Evolutionary conservation across 2,329 filamentous ascomycete species (phyloP).

Genomic region (Blastomyces gilchristii): DNA sequence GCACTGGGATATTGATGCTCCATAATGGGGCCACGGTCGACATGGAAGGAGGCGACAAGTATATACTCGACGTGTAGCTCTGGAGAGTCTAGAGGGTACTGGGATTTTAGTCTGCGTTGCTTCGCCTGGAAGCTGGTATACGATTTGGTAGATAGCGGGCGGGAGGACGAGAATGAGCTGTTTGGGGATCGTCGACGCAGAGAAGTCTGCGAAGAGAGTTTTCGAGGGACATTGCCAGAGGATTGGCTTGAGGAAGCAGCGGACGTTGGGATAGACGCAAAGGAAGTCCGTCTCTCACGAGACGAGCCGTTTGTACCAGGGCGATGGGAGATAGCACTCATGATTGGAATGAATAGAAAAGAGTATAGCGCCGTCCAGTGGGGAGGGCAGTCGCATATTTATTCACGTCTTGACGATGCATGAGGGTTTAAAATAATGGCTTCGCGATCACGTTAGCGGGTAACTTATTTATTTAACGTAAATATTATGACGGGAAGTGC

Average conservation of each 20-base stretch:
- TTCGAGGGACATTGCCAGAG: constrained; percentile 43
- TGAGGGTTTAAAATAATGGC: background rate
- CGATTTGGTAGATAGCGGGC: constrained; percentile 27
- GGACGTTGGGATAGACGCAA: constrained; percentile 52
- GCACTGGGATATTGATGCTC: constrained; percentile 93
- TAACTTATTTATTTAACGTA: background rate
- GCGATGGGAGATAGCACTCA: constrained; percentile 30
- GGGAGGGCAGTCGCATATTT: constrained; percentile 8
- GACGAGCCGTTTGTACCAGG: constrained; percentile 31
- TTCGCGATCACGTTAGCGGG: background rate
- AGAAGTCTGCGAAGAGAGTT: constrained; percentile 52
- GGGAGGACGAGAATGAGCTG: constrained; percentile 32
- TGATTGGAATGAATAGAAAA: constrained; percentile 18
- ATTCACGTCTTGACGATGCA: constrained; percentile 5
- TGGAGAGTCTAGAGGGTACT: constrained; percentile 61
- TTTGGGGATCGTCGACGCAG: constrained; percentile 43
- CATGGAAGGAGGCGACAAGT: constrained; percentile 91
- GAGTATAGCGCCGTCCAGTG: constrained; percentile 15
- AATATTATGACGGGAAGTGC: background rate
- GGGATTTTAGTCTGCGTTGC: constrained; percentile 48
- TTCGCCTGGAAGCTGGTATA: constrained; percentile 16
- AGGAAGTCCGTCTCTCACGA: constrained; percentile 43
- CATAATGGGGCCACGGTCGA: constrained; percentile 93
- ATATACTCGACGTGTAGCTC: constrained; percentile 99
- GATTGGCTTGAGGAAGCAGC: constrained; percentile 25